Evolutionary conservation across 768 basidiomycete genomes (phyloP).

Genomic region (Favolaschia claudopus): DNA sequence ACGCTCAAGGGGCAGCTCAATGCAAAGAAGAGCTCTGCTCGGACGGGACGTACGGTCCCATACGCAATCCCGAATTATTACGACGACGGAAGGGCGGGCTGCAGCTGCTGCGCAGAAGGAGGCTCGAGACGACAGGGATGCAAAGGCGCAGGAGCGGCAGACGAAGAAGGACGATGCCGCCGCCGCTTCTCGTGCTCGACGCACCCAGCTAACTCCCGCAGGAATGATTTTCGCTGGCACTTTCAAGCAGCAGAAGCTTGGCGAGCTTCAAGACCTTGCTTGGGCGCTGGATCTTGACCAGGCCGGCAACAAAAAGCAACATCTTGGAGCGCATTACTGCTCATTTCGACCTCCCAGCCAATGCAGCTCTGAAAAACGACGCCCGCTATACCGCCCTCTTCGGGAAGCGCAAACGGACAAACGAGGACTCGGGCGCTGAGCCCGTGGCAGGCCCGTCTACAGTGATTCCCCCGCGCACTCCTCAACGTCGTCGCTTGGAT

Average conservation of each 20-base stretch:
- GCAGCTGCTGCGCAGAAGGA: too few species aligned
- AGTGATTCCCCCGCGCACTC: too few species aligned
- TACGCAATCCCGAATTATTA: too few species aligned
- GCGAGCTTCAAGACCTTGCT: background rate
- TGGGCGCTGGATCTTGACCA: slow-evolving; percentile 2
- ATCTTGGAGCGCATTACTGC: background rate
- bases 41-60: too few species aligned
- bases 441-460: background rate
- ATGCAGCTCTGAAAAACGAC: background rate
- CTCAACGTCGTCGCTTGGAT: background rate
- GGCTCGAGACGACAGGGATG: background rate
- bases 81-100: too few species aligned
- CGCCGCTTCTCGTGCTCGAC: background rate
- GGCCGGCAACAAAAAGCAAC: too few species aligned
- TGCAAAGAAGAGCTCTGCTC: background rate
- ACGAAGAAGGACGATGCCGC: background rate
- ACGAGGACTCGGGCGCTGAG: background rate
- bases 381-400: background rate
- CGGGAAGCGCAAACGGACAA: background rate
- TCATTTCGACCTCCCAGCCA: background rate
- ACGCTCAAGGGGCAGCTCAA: background rate
- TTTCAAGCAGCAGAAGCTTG: background rate
- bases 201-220: background rate
- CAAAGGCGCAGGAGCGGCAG: background rate
- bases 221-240: background rate